phyloP scores from a whole-genome alignment of 148 eudicot genomes.

The Arctostaphylos glauca region DNA sequence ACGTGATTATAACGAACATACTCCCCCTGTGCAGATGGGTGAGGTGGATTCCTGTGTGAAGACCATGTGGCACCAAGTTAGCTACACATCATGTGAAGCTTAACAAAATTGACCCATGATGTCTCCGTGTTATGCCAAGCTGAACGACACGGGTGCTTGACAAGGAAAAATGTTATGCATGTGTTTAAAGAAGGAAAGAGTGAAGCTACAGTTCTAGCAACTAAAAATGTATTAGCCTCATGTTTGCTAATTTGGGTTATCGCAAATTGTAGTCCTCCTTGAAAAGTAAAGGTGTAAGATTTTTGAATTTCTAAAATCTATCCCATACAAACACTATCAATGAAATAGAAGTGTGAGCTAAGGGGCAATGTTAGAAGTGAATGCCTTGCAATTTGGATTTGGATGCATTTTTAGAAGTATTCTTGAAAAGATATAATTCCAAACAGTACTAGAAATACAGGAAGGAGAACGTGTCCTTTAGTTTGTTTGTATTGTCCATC shows the following conservation, averaged over 20 bases:
- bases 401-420: not conserved
- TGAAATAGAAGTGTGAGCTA: not conserved
- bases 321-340: not conserved
- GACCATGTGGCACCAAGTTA: not conserved
- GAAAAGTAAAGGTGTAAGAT: not conserved
- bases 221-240: not conserved
- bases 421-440: not conserved
- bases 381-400: not conserved
- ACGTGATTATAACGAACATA: no score
- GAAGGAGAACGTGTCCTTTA: not conserved
- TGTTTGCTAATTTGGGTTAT: not conserved
- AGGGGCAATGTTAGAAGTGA: not conserved
- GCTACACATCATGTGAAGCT: not conserved
- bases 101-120: not conserved
- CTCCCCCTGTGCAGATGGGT: not conserved
- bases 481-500: conserved; percentile 2
- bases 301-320: not conserved
- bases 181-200: not conserved
- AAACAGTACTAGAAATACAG: not conserved
- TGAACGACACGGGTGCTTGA: not conserved
- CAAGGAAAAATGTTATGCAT: not conserved
- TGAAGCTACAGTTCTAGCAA: not conserved
- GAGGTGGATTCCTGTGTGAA: not conserved
- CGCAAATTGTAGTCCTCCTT: not conserved
- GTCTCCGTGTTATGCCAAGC: not conserved